Evolutionary conservation across 805 yeast genomes (phyloP).

Genomic region (Candida quercuum): DNA sequence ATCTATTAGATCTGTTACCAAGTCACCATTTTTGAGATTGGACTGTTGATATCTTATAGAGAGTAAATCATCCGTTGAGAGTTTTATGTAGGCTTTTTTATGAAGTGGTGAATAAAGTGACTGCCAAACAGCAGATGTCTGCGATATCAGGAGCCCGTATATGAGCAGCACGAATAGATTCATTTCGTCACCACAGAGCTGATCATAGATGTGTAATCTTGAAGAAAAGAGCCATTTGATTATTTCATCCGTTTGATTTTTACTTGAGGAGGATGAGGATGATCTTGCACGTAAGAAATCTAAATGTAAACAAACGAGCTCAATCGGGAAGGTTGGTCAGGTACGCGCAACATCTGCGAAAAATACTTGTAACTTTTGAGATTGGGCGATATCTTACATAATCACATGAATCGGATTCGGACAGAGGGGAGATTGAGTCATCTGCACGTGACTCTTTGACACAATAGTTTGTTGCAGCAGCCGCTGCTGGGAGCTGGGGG

Average conservation of each 20-base stretch:
- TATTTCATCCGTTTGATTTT: too few species aligned
- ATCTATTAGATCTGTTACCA: conserved; percentile 3
- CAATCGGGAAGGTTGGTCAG: conserved; percentile 4
- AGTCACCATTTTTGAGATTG: conserved; percentile 1
- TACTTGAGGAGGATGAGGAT: conserved; percentile 5
- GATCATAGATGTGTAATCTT: too few species aligned
- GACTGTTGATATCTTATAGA: conserved; percentile 8
- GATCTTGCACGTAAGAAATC: not conserved
- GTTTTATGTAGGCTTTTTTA: conserved; percentile 15
- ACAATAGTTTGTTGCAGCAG: too few species aligned
- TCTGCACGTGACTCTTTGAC: not conserved
- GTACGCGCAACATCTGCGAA: not conserved
- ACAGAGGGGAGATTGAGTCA: too few species aligned
- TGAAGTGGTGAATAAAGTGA: conserved; percentile 15
- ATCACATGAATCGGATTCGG: too few species aligned
- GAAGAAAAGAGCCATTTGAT: too few species aligned
- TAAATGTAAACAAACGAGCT: conserved; percentile 15
- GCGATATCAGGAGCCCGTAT: not conserved
- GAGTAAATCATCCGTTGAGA: conserved; percentile 17
- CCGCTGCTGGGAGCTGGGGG: too few species aligned
- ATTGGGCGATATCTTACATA: not conserved
- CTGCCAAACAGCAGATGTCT: conserved; percentile 8
- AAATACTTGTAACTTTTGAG: not conserved
- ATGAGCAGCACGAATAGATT: not conserved
- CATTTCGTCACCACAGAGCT: too few species aligned